Evolutionary conservation across 306 rosid genomes (phyloP).

Genomic region (Parietaria judaica): DNA sequence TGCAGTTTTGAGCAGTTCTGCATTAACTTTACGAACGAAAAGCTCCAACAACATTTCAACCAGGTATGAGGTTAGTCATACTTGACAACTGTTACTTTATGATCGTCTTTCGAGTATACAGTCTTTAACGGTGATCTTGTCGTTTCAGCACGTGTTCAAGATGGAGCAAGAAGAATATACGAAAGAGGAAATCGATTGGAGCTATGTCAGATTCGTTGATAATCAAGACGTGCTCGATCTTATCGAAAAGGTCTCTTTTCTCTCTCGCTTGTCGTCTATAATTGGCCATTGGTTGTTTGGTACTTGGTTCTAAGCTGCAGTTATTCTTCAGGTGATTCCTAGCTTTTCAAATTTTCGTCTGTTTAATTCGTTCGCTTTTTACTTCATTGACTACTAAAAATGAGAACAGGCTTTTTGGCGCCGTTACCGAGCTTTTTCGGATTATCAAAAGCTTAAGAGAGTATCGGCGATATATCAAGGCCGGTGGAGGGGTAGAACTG

Average conservation of each 20-base stretch:
- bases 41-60: conserved; percentile 99
- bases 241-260: conserved; percentile 64
- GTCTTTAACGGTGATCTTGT: conserved; percentile 31
- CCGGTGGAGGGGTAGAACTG: conserved; percentile 20
- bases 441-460: conserved; percentile 37
- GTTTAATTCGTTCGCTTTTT: conserved; percentile 11
- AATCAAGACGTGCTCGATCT: conserved; percentile 88
- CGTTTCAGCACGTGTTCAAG: conserved; percentile 86
- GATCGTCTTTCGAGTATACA: conserved; percentile 20
- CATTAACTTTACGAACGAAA: conserved; percentile 85
- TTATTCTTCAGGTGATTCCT: conserved; percentile 47
- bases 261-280: conserved; percentile 4
- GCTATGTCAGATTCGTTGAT: conserved; percentile 83
- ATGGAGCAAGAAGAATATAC: conserved; percentile 86
- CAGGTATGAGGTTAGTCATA: conserved; percentile 95
- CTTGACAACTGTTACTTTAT: conserved; percentile 35
- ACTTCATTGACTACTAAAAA: conserved; percentile 18
- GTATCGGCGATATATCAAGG: conserved; percentile 27
- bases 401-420: conserved; percentile 43
- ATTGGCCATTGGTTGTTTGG: neutral
- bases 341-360: conserved; percentile 15
- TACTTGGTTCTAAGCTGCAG: conserved; percentile 22
- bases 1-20: conserved; percentile 94
- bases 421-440: conserved; percentile 33
- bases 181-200: conserved; percentile 77